Evolutionary conservation across 345 rosid genomes (phyloP).

Genomic region (Odontarrhena argentea): DNA sequence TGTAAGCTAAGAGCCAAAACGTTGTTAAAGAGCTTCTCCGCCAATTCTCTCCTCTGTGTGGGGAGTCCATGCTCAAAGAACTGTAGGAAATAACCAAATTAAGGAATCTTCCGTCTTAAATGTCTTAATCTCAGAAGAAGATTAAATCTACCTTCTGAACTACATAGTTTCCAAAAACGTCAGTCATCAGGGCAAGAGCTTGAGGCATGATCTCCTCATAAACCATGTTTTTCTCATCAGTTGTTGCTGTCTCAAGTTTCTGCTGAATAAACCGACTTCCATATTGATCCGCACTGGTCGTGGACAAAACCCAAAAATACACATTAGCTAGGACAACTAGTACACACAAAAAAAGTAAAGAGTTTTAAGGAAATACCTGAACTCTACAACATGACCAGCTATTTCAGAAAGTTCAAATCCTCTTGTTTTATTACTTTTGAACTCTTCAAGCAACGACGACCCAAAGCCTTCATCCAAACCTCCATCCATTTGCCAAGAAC

Average conservation of each 20-base stretch:
- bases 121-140: background rate
- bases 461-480: conserved; percentile 55
- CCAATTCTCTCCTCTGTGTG: conserved; percentile 78
- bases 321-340: background rate
- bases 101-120: background rate
- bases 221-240: conserved; percentile 87
- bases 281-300: conserved; percentile 83
- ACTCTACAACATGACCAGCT: conserved; percentile 71
- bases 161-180: conserved; percentile 95
- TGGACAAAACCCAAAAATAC: background rate
- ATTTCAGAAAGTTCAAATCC: conserved; percentile 73
- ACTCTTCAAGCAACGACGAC: conserved; percentile 73
- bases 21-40: conserved; percentile 75
- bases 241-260: conserved; percentile 87
- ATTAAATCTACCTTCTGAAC: conserved; percentile 72
- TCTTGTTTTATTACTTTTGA: conserved; percentile 68
- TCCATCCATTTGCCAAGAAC: conserved; percentile 62
- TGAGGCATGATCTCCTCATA: conserved; percentile 88
- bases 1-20: conserved; percentile 90
- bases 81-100: conserved; percentile 43
- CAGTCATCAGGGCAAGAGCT: conserved; percentile 84
- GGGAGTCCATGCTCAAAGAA: conserved; percentile 96
- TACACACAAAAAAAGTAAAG: background rate
- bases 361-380: conserved; percentile 48
- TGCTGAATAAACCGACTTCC: conserved; percentile 98